Evolutionary conservation across 2,329 filamentous ascomycete genomes (phyloP), one percentile per base, ranked within the genome.

Genomic region (Aspergillus neotritici): DNA sequence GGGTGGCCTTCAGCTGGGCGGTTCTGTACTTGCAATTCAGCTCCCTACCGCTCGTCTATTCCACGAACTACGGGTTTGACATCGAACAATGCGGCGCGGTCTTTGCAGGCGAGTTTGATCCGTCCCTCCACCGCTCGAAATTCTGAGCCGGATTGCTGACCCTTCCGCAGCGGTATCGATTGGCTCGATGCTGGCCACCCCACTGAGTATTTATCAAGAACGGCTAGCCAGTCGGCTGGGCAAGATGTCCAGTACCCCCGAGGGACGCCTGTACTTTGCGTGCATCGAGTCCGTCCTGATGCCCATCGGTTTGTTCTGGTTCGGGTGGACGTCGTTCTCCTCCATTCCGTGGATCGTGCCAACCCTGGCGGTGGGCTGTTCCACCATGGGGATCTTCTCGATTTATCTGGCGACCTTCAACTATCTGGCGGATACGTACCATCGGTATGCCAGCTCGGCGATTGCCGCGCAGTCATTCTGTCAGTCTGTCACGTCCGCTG

Each of bases 331-430:
- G 0, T 76, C 78, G 1, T 77, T 73, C 41, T 62, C 72, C 0
- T 69, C 67, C 1, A 72, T 80, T 3, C 84, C 79, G 51, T 89
- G 85, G 84, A 80, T 86, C 43, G 77, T 79, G 0, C 85, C 86
- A 0, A 68, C 79, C 0, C 65, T 89, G 2, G 83, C 79, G 1
- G 73, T 94, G 31, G 78, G 74, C 1, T 76, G 87, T 40, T 82
- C 86, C 0, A 90, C 84, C 0, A 84, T 89, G 70, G 83, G 89
- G 16, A 93, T 95, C 52, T 91, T 86, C 62, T 82, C 79, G 40
- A 80, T 94, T 31, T 93, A 91, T 60, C 75, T 95, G 1, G 83
- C 88, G 4, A 84, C 87, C 0, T 94, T 94, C 70, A 95, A 94
- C 62, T 95, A 94, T 54, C 75, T 94, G 1, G 87, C 88, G 14